Evolutionary conservation across 345 rosid genomes (phyloP), one percentile per base, ranked within the genome.

Genomic region (Lenwebbia sp.): DNA sequence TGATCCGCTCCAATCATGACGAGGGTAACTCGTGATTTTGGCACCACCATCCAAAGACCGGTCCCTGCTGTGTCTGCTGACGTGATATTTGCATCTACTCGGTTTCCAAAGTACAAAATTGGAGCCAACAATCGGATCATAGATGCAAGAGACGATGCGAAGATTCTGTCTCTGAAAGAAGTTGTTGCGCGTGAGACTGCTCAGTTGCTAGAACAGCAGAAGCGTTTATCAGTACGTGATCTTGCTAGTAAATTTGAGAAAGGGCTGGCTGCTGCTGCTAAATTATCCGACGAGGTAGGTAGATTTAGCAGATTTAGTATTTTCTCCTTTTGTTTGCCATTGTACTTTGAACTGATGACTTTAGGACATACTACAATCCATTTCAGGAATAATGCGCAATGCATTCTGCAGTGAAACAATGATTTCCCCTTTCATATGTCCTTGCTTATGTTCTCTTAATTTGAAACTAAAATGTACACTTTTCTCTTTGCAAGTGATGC

Each of bases 251-350:
- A 97, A 90, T 97, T 97, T 17, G 99, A 97, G 91, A 96, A 91
- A 91, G 99, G 98, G 5, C 89, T 97, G 92, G 98, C 98, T 90
- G 98, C 97, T 50, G 99, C 99, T 86, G 97, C 99, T 82, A 97
- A 96, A 93, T 87, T 97, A 86, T 95, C 99, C 6, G 97, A 96
- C 85, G 99, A 96, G 98, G 99, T 96, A 40, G 70, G 88, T 30
- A 33, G 84, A 70, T 83, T 62, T 57, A 41, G 82, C 23, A 83
- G 33, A 28, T 84, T 82, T 37, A 53, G 23, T 84, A 26, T 40
- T 83, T 28, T 83, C 7, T 22, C 55, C 19, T 54, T 75, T 83
- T 86, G 44, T 50, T 65, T 50, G 83, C 21, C 76, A 41, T 83
- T 11, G 51, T n/a, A 47, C 82, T 51, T n/a, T 83, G 83, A 26